Conservation (phyloP, 768 basidiomycete genomes). For the Lactifluus echinatus region DNA sequence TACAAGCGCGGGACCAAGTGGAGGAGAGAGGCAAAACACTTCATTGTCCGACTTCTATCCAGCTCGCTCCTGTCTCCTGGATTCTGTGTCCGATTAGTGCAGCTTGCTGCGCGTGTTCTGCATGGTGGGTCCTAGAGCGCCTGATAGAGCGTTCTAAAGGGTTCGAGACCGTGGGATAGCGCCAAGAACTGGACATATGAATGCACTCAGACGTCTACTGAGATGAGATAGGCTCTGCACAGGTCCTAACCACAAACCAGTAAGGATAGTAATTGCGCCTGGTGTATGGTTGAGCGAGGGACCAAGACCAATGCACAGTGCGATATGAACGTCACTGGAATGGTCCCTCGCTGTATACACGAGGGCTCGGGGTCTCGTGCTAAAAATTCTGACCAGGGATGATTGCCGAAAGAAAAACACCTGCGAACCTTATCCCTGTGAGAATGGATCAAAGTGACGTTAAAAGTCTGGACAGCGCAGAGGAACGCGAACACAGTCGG, state of each 20-base stretch:
- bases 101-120: not conserved
- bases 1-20: not conserved
- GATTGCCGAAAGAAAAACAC: not conserved
- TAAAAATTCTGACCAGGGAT: slow-evolving; percentile 3
- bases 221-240: not conserved
- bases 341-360: not conserved
- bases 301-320: not conserved
- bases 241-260: not conserved
- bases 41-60: not conserved
- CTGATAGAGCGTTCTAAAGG: not conserved
- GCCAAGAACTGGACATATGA: not conserved
- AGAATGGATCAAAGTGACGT: not conserved
- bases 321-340: not conserved
- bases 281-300: not conserved
- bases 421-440: slow-evolving; percentile 1
- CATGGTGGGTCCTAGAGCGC: not conserved
- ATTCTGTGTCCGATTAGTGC: not conserved
- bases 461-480: not conserved
- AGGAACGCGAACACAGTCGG: no score
- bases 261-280: not conserved
- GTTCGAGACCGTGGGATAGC: not conserved
- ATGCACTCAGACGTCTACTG: not conserved
- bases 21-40: not conserved
- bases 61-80: not conserved
- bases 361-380: not conserved